phyloP scores from a whole-genome alignment of 2,329 filamentous ascomycete species.

The Sclerotinia spermophila region DNA sequence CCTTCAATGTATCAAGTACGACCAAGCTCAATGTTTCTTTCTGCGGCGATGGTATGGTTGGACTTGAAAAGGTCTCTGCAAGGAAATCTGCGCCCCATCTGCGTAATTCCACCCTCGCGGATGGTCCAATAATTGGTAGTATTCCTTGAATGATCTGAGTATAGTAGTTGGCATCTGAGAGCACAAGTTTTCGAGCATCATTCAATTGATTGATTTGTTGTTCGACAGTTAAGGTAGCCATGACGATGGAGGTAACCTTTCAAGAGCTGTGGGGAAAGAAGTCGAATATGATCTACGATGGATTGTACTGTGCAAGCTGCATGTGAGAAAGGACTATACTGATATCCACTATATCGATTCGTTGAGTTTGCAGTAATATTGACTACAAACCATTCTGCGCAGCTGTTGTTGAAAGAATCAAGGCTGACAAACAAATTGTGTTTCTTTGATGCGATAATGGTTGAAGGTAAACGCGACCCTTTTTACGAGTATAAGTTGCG shows the following conservation, averaged over 20 bases:
- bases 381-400: slow-evolving; percentile 8
- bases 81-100: slow-evolving; percentile 97
- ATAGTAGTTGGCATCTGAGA: slow-evolving; percentile 84
- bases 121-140: slow-evolving; percentile 80
- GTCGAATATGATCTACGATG: slow-evolving; percentile 29
- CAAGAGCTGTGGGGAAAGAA: slow-evolving; percentile 7
- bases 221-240: slow-evolving; percentile 58
- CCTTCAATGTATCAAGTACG: slow-evolving; percentile 73
- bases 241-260: slow-evolving; percentile 33
- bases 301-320: slow-evolving; percentile 23
- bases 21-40: slow-evolving; percentile 77
- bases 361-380: slow-evolving; percentile 6
- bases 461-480: slow-evolving; percentile 11
- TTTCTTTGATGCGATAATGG: slow-evolving; percentile 16
- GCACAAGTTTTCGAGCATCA: slow-evolving; percentile 82
- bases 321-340: slow-evolving; percentile 23
- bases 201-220: slow-evolving; percentile 86
- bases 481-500: neutral
- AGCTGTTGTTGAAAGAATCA: slow-evolving; percentile 14
- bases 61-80: slow-evolving; percentile 91
- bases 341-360: slow-evolving; percentile 12
- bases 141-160: slow-evolving; percentile 88
- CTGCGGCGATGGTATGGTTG: slow-evolving; percentile 69
- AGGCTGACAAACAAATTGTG: neutral
- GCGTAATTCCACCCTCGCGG: slow-evolving; percentile 73